Evolutionary conservation across 2,329 filamentous ascomycete species (phyloP), one percentile per base, ranked within the genome.

Genomic region (Acrodontium crateriforme): DNA sequence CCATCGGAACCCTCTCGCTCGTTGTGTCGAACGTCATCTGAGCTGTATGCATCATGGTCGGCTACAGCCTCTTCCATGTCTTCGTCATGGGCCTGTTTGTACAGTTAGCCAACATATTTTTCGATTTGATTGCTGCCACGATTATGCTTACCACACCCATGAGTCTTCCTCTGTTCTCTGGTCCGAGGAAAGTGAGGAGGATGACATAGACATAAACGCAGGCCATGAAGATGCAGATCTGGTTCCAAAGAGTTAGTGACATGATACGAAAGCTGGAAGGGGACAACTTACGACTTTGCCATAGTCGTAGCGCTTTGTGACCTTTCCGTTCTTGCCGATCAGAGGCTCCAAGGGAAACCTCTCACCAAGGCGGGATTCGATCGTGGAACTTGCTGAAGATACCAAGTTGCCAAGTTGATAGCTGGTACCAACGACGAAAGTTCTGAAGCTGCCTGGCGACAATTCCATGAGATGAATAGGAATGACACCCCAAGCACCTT

Each of bases 401-500:
- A 72, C 72, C 11, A 87, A 67, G 49, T 85, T 87, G 27, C 80
- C 80, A 2, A 85, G 65, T 54, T 87, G 77, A 55, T 84, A 82
- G 3, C 69, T 63, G 0, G 78, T 78, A 28, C 78, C 78, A 14
- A 81, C 74, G 30, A 80, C 74, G 40, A 80, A 80, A 0, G 78
- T 80, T 4, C 78, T 64, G 59, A 84, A 78, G 0, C 69, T 68
- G 1, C 74, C 75, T 0, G 79, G 79, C 0, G 71, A 75, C 6
- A 84, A 60, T 47, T 85, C 79, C 68, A 81, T 83, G 4, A 84
- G 59, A 41, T 84, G 78, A 31, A 83, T 79, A 2, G 16, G 8
- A 18, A 4, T 16, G 16, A 24, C 45, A 12, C 47, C 47, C 47
- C 47, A 51, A 2, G 45, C 46, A 10, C 45, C 45, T 21, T 44